Percentiles rank a stretch among this genome's conserved stretches.
Conservation (phyloP, 495 filamentous ascomycete genomes). For the Chaetomium fimeti region DNA sequence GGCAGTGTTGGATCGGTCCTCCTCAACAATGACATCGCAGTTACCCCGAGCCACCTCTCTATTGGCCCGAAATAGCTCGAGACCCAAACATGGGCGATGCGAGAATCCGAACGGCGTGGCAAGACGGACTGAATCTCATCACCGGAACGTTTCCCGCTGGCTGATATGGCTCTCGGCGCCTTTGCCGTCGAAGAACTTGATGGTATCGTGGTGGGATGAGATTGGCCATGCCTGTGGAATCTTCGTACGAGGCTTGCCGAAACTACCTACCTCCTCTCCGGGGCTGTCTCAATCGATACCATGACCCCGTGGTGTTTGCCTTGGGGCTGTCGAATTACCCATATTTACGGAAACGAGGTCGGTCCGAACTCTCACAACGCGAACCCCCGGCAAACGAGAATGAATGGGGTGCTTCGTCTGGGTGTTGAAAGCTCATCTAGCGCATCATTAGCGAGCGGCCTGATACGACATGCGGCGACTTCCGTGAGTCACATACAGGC, state of each 20-base stretch:
- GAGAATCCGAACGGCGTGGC: not conserved
- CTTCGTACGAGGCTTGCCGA: too few species aligned
- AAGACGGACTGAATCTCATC: not conserved
- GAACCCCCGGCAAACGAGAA: not conserved
- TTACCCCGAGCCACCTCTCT: not conserved
- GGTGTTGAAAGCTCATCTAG: not conserved
- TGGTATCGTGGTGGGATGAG: too few species aligned
- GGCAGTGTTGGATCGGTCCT: constrained; percentile 5
- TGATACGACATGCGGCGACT: not conserved
- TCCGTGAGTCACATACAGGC: constrained; percentile 8
- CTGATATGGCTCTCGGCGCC: too few species aligned
- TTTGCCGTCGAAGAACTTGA: too few species aligned
- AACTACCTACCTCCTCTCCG: too few species aligned
- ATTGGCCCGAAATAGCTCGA: constrained; percentile 1
- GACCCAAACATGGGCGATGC: not conserved
- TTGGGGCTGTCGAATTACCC: not conserved
- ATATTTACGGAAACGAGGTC: not conserved
- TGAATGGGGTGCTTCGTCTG: not conserved
- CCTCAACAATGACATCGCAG: not conserved
- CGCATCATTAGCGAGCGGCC: not conserved
- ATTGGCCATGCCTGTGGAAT: too few species aligned
- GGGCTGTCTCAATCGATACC: not conserved
- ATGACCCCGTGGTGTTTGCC: not conserved
- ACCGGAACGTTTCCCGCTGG: not conserved
- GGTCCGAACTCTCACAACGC: not conserved